These are phyloP conservation scores for Chaetothyriales sp. DNA, from an alignment of 2,329 filamentous ascomycete species.

Conservation along the genomic window DNA sequence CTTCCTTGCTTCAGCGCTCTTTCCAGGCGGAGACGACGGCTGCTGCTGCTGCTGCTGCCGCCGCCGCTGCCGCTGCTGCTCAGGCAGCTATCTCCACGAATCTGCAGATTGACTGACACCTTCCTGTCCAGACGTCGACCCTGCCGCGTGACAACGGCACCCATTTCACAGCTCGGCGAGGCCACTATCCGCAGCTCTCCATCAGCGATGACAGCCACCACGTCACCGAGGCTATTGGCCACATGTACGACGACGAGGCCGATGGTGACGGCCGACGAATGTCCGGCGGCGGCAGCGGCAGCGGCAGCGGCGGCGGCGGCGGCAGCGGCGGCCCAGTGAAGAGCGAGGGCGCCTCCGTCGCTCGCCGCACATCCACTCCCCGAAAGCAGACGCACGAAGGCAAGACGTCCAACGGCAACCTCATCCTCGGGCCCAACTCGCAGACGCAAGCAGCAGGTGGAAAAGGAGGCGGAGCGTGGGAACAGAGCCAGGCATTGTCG, in stretches of 20 bases:
- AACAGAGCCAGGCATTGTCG: constrained; percentile 36
- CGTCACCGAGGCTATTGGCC: constrained; percentile 86
- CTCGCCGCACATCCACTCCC: constrained; percentile 3
- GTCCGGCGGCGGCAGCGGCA: constrained; percentile 25
- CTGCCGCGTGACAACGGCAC: constrained; percentile 28
- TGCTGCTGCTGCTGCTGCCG: no score
- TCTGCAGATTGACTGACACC: constrained; percentile 6
- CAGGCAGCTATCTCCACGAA: background rate
- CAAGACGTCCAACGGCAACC: constrained; percentile 9
- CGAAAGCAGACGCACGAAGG: constrained; percentile 9
- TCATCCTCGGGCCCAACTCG: background rate
- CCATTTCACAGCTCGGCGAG: constrained; percentile 40
- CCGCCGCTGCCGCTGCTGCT: no score
- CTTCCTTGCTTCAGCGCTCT: background rate
- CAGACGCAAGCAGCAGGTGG: background rate
- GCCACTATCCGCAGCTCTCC: constrained; percentile 48
- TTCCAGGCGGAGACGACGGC: background rate
- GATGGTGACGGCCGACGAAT: constrained; percentile 46
- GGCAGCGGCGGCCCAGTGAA: background rate
- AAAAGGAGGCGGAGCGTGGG: constrained; percentile 7
- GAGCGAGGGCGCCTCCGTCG: background rate
- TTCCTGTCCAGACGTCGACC: constrained; percentile 26
- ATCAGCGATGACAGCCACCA: constrained; percentile 86
- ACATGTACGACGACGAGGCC: constrained; percentile 64
- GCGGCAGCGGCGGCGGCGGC: no score